Evolutionary conservation across 129 eudicot genomes (phyloP).

Genomic region (Artemisia tridentata): DNA sequence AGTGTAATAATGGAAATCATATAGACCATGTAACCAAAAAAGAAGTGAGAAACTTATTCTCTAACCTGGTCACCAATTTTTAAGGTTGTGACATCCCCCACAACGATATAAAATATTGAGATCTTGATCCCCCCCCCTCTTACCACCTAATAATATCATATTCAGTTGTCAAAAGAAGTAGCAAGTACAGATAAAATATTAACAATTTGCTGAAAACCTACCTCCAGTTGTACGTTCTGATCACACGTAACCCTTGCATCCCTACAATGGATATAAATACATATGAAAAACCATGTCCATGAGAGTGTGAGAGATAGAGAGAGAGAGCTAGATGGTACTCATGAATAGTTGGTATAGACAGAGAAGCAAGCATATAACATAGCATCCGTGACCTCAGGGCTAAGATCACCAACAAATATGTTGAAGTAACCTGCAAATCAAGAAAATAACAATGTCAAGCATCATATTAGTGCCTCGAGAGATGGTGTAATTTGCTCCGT

Average conservation of each 20-base stretch:
- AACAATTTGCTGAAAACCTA: constrained; percentile 25
- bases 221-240: constrained; percentile 95
- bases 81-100: constrained; percentile 87
- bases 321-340: too few species aligned
- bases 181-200: not conserved
- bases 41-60: not conserved
- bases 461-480: too few species aligned
- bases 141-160: constrained; percentile 50
- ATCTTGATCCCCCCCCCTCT: constrained; percentile 73
- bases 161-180: constrained; percentile 19
- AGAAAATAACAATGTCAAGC: too few species aligned
- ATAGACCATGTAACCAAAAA: constrained; percentile 6
- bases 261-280: too few species aligned
- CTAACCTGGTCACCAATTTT: constrained; percentile 95
- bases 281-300: too few species aligned
- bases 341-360: too few species aligned
- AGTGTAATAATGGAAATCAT: constrained; percentile 13
- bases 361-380: too few species aligned
- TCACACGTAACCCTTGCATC: too few species aligned
- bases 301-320: too few species aligned
- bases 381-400: too few species aligned
- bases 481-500: constrained; percentile 70
- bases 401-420: too few species aligned
- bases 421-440: too few species aligned
- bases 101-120: constrained; percentile 90